Base-by-base conservation (phyloP, 169 alveolate species). In the Cytauxzoon felis region DNA sequence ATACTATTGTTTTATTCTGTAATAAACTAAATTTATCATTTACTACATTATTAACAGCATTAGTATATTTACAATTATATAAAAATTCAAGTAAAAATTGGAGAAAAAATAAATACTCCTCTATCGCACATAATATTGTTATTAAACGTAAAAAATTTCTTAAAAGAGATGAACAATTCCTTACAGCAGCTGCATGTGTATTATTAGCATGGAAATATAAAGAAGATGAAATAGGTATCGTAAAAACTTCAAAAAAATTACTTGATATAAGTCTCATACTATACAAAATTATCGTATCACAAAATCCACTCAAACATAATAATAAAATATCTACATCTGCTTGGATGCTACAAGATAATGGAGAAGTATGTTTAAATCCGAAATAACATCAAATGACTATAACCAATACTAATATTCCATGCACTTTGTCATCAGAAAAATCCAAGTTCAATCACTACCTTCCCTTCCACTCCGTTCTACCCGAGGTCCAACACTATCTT, bases 191-290 rank as follows among this genome's bases (percentile, higher is more conserved):
- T 7, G 48, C 84, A 8, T 73, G 84, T 41, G 71, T 73, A 0
- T 40, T 73, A 42, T 72, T 73, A 23, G 80, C 84, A n/a, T 73
- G 84, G 84, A 73, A 73, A 42, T 73, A 73, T 41, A 61, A 69
- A 19, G 84, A 73, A 41, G 84, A 73, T 30, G 84, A 64, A 16
- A 27, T 45, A 5, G 63, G 84, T 27, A 52, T 30, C 7, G 0
- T 60, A 5, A 73, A 61, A 40, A 54, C 80, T 11, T 38, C 57
- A 13, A 48, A 59, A 18, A 73, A 73, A 64, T 43, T 73, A 1
- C 65, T 49, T 42, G 84, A 73, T 41, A 26, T 73, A 19, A 42
- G 69, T 19, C 32, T 64, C 2, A 69, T 48, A 38, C 21, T 73
- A 27, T 73, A 73, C 79, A 73, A 64, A 54, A 16, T 73, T 24